Percentiles rank a stretch among this genome's conserved stretches.
Conservation (phyloP, 2,329 filamentous ascomycete genomes). For the Calonectria pteridis region DNA sequence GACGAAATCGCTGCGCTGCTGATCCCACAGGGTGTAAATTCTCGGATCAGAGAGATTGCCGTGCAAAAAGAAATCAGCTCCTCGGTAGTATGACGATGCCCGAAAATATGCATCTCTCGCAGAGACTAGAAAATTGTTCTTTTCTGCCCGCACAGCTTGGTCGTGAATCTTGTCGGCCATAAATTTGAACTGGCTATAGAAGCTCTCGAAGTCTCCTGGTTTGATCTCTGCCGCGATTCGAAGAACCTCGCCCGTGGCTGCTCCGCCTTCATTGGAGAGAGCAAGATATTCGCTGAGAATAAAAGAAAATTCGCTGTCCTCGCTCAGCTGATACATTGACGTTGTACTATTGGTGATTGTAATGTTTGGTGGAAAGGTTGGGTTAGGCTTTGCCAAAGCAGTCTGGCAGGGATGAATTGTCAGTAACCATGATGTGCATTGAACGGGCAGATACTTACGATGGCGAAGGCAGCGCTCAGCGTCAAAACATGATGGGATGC, state of each 20-base stretch:
- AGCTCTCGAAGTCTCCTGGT: conserved; percentile 20
- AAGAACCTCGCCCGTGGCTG: conserved; percentile 28
- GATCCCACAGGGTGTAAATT: conserved; percentile 52
- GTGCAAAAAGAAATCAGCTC: conserved; percentile 57
- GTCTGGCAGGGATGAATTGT: background rate
- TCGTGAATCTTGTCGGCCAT: conserved; percentile 17
- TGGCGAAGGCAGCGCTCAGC: background rate
- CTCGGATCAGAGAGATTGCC: conserved; percentile 55
- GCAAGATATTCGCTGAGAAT: conserved; percentile 31
- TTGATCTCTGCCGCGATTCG: conserved; percentile 25
- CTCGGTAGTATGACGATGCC: conserved; percentile 56
- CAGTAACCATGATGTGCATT: background rate
- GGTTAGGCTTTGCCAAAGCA: background rate
- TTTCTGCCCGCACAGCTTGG: conserved; percentile 1
- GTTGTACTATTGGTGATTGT: conserved; percentile 23
- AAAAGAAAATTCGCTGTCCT: conserved; percentile 30
- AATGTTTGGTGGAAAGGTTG: background rate
- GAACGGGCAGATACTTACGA: background rate
- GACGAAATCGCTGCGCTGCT: conserved; percentile 52
- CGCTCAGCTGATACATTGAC: conserved; percentile 31
- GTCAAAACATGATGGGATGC: background rate
- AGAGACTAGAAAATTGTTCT: conserved; percentile 26
- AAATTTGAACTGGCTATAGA: conserved; percentile 18
- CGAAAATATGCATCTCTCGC: conserved; percentile 49
- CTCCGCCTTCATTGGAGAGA: conserved; percentile 30